Evolutionary conservation across 2,329 filamentous ascomycete species (phyloP), one percentile per base, ranked within the genome.

Genomic region (Colletotrichum sojae): DNA sequence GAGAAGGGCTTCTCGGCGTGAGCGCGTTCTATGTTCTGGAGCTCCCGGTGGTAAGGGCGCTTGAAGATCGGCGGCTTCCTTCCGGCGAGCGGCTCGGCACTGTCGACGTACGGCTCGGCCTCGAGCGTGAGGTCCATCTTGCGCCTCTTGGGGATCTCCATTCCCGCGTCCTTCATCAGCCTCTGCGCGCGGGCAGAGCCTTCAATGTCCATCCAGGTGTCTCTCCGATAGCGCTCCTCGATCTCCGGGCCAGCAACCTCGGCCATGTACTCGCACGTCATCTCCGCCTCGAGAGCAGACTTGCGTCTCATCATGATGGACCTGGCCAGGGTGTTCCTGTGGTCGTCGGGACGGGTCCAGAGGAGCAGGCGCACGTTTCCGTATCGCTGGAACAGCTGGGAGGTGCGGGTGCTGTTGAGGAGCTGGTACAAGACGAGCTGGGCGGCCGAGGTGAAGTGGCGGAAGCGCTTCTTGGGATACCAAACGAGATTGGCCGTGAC

Each of bases 331-430:
- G 93, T 73, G 1, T 78, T 71, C 6, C 79, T 74, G 71, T 89
- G 89, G 64, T 94, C 91, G 0, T 87, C 82, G 51, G 90, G 83
- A 1, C 88, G 85, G 4, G 90, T 75, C 90, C 94, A 95, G 46
- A 95, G 77, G 1, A 98, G 85, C 83, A 95, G 91, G 56, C 94
- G 90, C 3, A 97, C 90, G 18, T 91, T 86, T 3, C 95, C 95
- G 76, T 94, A 95, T 31, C 84, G 83, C 73, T 97, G 92, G 73
- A 97, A 88, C 0, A 91, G 83, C 0, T 83, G 79, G 57, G 89
- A 84, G 2, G 84, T 81, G 70, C 89, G 85, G 63, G 92, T 88
- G 58, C 86, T 84, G 51, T 80, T 82, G 73, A 91, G 83, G 66
- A 93, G 86, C 75, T 92, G 89, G 75, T 89, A 86, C 1, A 91